Conservation (phyloP, 805 yeast species). For the Wickerhamomyces rabaulensis region DNA sequence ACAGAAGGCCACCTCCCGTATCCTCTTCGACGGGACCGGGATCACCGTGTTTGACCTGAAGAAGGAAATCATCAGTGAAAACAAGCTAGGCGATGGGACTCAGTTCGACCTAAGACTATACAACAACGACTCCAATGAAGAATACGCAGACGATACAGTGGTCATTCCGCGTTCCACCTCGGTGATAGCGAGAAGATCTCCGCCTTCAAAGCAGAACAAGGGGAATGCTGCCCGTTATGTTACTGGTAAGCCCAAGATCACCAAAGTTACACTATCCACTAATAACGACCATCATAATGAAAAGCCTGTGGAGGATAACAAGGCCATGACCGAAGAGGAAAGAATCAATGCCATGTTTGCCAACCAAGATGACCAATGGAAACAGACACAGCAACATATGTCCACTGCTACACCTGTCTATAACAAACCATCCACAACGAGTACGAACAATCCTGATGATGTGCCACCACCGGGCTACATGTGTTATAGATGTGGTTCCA, state of each 20-base stretch:
- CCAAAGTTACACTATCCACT: conserved; percentile 25
- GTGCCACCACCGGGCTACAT: conserved; percentile 94
- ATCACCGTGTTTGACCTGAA: conserved; percentile 91
- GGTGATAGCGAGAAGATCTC: conserved; percentile 75
- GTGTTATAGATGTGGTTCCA: conserved; percentile 94
- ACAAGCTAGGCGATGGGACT: conserved; percentile 75
- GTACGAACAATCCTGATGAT: conserved; percentile 45
- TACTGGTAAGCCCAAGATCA: conserved; percentile 61
- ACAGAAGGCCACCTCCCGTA: conserved; percentile 71
- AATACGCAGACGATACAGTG: conserved; percentile 81
- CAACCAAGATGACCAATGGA: conserved; percentile 93
- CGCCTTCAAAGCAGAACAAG: conserved; percentile 43
- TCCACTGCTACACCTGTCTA: conserved; percentile 78
- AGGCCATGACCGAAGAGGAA: conserved; percentile 71
- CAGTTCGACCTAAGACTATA: conserved; percentile 76
- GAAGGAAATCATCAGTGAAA: conserved; percentile 78
- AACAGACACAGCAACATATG: conserved; percentile 86
- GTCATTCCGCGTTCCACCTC: conserved; percentile 88
- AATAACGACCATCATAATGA: conserved; percentile 6
- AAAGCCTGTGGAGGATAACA: conserved; percentile 26
- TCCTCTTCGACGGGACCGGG: conserved; percentile 94
- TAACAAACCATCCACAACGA: conserved; percentile 33
- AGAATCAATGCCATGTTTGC: conserved; percentile 86
- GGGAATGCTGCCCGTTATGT: conserved; percentile 66
- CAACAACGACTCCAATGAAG: conserved; percentile 67